Evolutionary conservation across 2,329 filamentous ascomycete species (phyloP).

Genomic region (Geoglossum cookeanum): DNA sequence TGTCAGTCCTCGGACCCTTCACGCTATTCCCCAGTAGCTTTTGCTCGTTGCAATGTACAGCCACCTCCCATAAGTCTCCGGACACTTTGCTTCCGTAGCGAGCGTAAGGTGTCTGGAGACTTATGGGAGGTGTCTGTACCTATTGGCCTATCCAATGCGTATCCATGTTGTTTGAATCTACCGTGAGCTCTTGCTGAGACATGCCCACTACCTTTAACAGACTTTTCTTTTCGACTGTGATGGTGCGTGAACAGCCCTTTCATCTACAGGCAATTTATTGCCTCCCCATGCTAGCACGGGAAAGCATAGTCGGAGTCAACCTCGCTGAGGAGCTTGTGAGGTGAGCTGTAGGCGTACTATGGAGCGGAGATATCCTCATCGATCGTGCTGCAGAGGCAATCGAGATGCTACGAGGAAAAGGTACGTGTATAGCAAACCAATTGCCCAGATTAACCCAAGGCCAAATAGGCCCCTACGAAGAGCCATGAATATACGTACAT

Average conservation of each 20-base stretch:
- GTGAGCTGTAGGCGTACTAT: conserved; percentile 60
- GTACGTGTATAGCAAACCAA: conserved; percentile 24
- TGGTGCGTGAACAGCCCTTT: conserved; percentile 36
- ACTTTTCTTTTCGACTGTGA: conserved; percentile 94
- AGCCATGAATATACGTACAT: background rate
- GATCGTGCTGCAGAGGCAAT: conserved; percentile 72
- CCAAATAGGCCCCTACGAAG: background rate
- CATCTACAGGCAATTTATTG: conserved; percentile 5
- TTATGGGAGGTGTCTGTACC: too few species aligned
- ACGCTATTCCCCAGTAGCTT: background rate
- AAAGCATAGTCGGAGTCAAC: background rate
- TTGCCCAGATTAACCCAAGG: background rate
- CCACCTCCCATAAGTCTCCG: too few species aligned
- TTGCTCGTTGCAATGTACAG: background rate
- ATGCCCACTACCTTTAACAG: conserved; percentile 25
- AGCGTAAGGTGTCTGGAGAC: too few species aligned
- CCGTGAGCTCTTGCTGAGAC: conserved; percentile 8
- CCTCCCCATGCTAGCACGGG: conserved; percentile 1
- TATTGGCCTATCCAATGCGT: background rate
- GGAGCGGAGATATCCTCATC: conserved; percentile 86
- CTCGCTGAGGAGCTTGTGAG: conserved; percentile 20
- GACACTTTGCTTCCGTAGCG: too few species aligned
- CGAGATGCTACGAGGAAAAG: conserved; percentile 61
- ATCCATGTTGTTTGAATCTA: background rate
- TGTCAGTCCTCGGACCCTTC: conserved; percentile 27